Percentiles rank a stretch among this genome's conserved stretches.
Evolutionary conservation across 768 basidiomycete genomes (phyloP).

Genomic region (Leccinum disarticulatum): DNA sequence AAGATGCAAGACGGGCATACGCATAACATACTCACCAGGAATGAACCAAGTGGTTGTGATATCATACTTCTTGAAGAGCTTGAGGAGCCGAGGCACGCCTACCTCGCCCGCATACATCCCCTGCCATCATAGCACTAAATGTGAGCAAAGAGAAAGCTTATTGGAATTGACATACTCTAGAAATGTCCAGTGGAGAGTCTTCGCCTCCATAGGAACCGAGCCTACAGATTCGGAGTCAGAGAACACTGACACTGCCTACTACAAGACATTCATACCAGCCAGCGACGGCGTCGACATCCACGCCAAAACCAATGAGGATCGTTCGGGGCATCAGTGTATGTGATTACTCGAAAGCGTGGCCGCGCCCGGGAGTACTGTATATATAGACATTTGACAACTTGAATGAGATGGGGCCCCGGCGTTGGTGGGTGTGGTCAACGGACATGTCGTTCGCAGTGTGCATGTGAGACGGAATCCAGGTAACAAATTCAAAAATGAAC

Average conservation of each 20-base stretch:
- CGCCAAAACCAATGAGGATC: constrained; percentile 60
- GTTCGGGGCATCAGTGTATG: constrained; percentile 47
- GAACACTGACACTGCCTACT: background rate
- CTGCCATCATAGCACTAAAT: constrained; percentile 18
- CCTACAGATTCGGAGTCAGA: constrained; percentile 35
- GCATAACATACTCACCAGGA: constrained; percentile 43
- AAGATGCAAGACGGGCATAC: background rate
- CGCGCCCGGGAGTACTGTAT: background rate
- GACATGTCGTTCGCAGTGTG: background rate
- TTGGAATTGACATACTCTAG: constrained; percentile 38
- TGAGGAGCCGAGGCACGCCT: constrained; percentile 64
- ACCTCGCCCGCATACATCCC: constrained; percentile 80
- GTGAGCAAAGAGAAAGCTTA: background rate
- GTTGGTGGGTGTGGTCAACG: background rate
- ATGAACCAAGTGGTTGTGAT: constrained; percentile 76
- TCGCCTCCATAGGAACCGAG: constrained; percentile 77
- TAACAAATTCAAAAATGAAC: background rate
- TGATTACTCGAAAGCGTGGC: background rate
- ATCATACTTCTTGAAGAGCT: constrained; percentile 69
- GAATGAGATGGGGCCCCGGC: background rate
- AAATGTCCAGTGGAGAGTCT: constrained; percentile 68
- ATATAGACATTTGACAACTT: background rate
- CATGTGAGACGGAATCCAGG: background rate
- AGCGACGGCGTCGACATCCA: constrained; percentile 76
- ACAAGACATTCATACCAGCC: constrained; percentile 50